Evolutionary conservation across 2,329 filamentous ascomycete genomes (phyloP).

Genomic region (Fusarium coffeatum): DNA sequence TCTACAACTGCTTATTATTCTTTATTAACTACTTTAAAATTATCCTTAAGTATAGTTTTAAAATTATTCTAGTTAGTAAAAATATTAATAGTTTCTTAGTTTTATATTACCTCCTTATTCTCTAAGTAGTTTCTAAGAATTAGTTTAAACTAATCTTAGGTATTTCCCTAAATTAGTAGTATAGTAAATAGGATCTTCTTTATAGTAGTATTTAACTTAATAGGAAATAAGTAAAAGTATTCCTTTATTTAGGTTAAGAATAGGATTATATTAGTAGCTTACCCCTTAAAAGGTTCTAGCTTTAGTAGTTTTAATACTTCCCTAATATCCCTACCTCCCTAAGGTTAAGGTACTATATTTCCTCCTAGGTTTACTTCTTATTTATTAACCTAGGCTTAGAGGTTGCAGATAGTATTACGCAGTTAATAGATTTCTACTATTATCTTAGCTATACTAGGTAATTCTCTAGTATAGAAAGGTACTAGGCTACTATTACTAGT

Average conservation of each 20-base stretch:
- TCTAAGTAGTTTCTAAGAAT: not conserved
- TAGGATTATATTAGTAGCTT: not conserved
- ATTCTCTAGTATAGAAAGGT: not conserved
- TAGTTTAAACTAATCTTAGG: not conserved
- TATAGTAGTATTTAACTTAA: not conserved
- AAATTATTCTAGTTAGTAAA: no score
- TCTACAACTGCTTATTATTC: no score
- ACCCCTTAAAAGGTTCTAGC: not conserved
- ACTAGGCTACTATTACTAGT: not conserved
- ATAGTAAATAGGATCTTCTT: not conserved
- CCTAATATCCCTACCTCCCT: not conserved
- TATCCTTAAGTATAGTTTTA: no score
- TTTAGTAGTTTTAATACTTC: not conserved
- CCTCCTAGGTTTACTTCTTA: not conserved
- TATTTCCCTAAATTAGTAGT: not conserved
- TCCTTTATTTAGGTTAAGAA: not conserved
- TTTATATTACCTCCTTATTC: no score
- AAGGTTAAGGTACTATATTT: not conserved
- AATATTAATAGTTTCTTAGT: no score
- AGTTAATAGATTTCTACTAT: not conserved
- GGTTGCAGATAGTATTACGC: not conserved
- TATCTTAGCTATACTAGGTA: not conserved
- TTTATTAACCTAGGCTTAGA: not conserved
- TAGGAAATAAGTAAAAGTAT: not conserved
- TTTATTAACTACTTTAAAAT: no score